A percentile compares a stretch with the other conserved stretches of the same genome.
phyloP scores from a whole-genome alignment of 495 filamentous ascomycete genomes.

The Annulohypoxylon bovei region DNA sequence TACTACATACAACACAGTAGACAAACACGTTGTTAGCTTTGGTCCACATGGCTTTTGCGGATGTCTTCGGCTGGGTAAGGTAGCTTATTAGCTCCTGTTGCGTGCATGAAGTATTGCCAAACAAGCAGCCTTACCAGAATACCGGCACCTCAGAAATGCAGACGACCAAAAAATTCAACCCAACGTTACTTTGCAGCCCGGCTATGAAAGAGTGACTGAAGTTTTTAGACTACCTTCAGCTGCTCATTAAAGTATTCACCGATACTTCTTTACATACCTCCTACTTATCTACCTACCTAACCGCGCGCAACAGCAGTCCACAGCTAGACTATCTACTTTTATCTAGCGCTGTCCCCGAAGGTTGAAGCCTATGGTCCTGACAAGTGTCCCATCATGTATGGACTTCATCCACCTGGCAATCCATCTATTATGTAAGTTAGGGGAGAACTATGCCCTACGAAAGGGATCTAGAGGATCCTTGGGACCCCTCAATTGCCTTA shows the following conservation, averaged over 20 bases:
- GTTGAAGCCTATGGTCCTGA: constrained; percentile 12
- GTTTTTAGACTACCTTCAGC: background rate
- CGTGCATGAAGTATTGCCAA: constrained; percentile 40
- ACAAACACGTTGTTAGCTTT: constrained; percentile 24
- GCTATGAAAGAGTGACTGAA: constrained; percentile 7
- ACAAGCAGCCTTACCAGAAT: constrained; percentile 35
- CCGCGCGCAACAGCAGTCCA: constrained; percentile 2
- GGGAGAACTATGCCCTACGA: constrained; percentile 26
- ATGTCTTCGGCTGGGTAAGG: constrained; percentile 40
- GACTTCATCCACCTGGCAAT: constrained; percentile 9
- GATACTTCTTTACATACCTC: background rate
- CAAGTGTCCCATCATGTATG: constrained; percentile 16
- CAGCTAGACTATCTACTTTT: background rate
- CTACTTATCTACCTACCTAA: background rate
- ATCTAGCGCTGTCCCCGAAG: constrained; percentile 19
- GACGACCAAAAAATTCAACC: constrained; percentile 19
- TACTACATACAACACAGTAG: constrained; percentile 8
- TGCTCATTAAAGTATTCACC: constrained; percentile 1
- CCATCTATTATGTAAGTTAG: constrained; percentile 19
- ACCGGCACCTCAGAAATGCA: constrained; percentile 37
- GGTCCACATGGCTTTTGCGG: constrained; percentile 39
- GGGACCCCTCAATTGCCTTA: background rate
- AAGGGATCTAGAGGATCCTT: background rate
- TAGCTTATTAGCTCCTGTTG: constrained; percentile 39
- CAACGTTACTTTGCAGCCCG: constrained; percentile 42